Evolutionary conservation across 164 flowering plant species (phyloP).

Genomic region (Chimonanthus praecox): DNA sequence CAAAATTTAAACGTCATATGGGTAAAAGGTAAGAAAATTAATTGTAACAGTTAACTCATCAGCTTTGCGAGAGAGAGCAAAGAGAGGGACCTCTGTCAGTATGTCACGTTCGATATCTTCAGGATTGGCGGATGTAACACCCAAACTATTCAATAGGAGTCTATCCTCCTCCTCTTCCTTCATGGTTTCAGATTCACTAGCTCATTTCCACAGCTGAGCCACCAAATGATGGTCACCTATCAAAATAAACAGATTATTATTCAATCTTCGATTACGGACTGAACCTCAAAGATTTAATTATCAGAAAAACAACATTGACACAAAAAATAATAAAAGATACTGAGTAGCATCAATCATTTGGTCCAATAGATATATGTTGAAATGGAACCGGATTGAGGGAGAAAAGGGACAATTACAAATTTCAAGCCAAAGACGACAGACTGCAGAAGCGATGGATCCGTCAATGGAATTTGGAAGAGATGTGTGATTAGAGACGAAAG

Average conservation of each 20-base stretch:
- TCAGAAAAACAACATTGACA: no score
- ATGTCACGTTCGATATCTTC: conserved; percentile 77
- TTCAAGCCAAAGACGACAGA: no score
- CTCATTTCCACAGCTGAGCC: conserved; percentile 4
- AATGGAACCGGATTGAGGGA: no score
- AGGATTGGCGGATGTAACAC: conserved; percentile 79
- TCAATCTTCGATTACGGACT: not conserved
- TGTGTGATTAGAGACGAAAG: no score
- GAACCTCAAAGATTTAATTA: not conserved
- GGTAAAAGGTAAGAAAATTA: not conserved
- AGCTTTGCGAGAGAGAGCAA: not conserved
- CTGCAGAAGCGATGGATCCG: no score
- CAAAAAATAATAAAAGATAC: no score
- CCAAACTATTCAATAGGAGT: conserved; percentile 57
- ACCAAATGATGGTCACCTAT: conserved; percentile 11
- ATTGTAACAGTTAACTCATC: no score
- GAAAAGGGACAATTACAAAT: no score
- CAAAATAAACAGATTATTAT: not conserved
- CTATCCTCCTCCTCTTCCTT: conserved; percentile 76
- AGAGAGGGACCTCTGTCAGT: conserved; percentile 45
- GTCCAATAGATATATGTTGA: no score
- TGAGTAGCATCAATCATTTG: no score
- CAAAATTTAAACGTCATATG: not conserved
- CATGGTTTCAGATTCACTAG: conserved; percentile 25
- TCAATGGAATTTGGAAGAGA: no score